A percentile compares a stretch with the other conserved stretches of the same genome.
Conservation (phyloP, 352 stramenopile species). For the Phytophthora multivora region DNA sequence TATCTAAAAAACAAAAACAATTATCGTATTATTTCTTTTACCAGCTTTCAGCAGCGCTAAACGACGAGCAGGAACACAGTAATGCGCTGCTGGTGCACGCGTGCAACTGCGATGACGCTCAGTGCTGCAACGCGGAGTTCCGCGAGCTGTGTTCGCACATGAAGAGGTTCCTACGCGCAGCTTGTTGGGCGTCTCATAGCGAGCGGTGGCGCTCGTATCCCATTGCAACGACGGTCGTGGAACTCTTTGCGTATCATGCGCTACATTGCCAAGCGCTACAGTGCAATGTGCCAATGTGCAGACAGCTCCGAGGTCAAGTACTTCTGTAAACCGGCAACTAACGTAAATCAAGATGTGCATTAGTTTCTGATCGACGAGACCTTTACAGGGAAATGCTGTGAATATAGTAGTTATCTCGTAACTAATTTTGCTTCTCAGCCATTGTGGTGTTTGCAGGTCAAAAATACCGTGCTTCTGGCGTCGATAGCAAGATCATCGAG, state of each 20-base stretch:
- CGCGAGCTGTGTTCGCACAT: conserved; percentile 52
- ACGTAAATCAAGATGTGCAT: no score
- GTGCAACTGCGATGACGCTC: conserved; percentile 52
- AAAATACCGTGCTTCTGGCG: no score
- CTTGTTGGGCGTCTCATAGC: conserved; percentile 68
- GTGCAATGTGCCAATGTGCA: conserved; percentile 52
- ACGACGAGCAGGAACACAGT: conserved; percentile 22
- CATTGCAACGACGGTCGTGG: conserved; percentile 32
- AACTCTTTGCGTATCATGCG: conserved; percentile 63
- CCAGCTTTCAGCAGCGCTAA: conserved; percentile 11
- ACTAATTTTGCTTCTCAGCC: no score
- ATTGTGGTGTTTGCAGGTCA: no score
- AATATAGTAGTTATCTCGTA: no score
- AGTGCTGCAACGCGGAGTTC: conserved; percentile 42
- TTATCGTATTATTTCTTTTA: no score
- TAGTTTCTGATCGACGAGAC: no score
- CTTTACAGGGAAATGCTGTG: no score
- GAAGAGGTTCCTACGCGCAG: conserved; percentile 63
- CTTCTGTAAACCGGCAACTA: conserved; percentile 21
- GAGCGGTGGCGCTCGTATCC: conserved; percentile 45
- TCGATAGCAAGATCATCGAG: no score
- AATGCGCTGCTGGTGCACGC: conserved; percentile 63
- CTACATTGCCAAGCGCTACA: conserved; percentile 44
- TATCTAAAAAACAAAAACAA: no score
- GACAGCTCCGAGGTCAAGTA: conserved; percentile 41